Base-by-base conservation (phyloP, 805 yeast species). In the Dipodascus albidus region DNA sequence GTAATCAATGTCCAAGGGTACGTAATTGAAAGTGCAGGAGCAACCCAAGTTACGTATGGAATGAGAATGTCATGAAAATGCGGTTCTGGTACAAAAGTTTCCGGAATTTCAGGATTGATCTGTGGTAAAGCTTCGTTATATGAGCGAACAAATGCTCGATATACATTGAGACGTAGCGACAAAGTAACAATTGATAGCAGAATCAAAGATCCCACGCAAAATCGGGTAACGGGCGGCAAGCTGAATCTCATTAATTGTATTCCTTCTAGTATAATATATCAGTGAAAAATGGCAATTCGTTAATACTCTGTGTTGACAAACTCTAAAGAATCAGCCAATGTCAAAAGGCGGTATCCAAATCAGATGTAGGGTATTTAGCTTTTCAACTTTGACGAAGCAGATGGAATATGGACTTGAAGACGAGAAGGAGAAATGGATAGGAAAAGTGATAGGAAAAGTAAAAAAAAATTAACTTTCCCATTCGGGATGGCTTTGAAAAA, bases 1-100 rank as follows among this genome's bases (percentile, higher is more conserved):
- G 81, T 76, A 33, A 76, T 48, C 9, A 79, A 61, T 3, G 76
- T 77, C 82, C 82, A 79, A 2, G 80, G 80, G 23, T 74, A 66
- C 3, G 62, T 53, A 1, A 73, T 2, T 1, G 53, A 50, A n/a
- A 41, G 20, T 72, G 74, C 23, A 15, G 54, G 24, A 19, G 59
- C 55, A 19, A 77, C 77, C 52, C 76, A 70, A 1, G 80, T 74
- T n/a, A 78, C 62, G 44, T 75, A 63, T 2, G 81, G 79, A 2
- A 77, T 80, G 55, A 68, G 75, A 35, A 75, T 61, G 50, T 73
- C 75, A 53, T 70, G 72, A 0, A 79, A 76, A 52, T 70, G 72
- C 1, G 78, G 77, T 51, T 24, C 23, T 20, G 47, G 47, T 8
- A 41, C 19, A 17, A 20, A 6, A 41, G 19, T 9, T 4, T 41